Evolutionary conservation across 805 yeast species (phyloP), one percentile per base, ranked within the genome.

Genomic region (Nakazawaea anatomiae): DNA sequence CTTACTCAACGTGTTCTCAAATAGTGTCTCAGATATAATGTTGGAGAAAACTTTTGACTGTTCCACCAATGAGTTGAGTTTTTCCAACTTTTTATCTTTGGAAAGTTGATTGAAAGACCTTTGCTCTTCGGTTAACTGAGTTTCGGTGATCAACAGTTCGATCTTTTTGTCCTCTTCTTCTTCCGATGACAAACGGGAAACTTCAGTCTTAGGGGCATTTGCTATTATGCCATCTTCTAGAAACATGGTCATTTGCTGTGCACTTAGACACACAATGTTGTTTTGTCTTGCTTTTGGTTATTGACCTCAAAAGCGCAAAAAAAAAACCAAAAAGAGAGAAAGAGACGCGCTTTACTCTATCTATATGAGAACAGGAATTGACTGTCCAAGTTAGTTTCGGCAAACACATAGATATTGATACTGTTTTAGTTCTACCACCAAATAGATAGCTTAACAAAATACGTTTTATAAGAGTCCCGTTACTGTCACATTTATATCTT

Each of bases 31-130:
- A 3, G 96, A 82, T 41, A 92, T 87, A 56, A 92, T 89, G 54
- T 84, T 80, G 1, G 97, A 86, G 66, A 89, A 92, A 1, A 91
- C 79, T 62, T 89, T 91, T 14, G 97, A 88, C 61, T 88, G 85
- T 59, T 87, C 85, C n/a, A 92, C 89, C 55, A 92, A 73, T 38
- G 80, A 82, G 52, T 87, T 79, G 49, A 92, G 70, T 50, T 89
- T 76, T 49, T 77, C 76, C 42, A 89, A 69, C 60, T 89, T 88
- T 43, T 71, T 68, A 39, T 82, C 80, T n/a, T 70, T 69, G 2
- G 80, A 72, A 18, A 78, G 66, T 6, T 65, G 64, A 50, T 81
- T 65, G 58, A 77, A 76, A 53, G 63, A 63, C n/a, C 55, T 42
- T 54, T 72, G 74, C 44, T 70, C 77, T 36, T 63, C 60, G 27